These are phyloP conservation scores for Cladosporium sp. DNA, from an alignment of 2,329 filamentous ascomycete genomes.

Conservation along the genomic window DNA sequence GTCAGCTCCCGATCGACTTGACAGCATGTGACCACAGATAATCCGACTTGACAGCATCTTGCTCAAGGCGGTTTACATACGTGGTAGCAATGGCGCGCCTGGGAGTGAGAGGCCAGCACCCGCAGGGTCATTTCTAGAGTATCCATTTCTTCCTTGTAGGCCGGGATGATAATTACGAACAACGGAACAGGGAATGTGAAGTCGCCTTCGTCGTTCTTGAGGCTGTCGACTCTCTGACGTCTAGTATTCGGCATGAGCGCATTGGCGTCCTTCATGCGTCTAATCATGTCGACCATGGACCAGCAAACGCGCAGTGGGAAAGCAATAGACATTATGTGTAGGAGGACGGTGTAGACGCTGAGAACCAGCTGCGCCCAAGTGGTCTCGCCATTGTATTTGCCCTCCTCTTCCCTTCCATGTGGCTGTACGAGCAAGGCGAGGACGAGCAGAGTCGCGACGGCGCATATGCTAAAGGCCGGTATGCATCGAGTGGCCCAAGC, in stretches of 20 bases:
- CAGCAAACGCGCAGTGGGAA: constrained; percentile 62
- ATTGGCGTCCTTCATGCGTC: constrained; percentile 23
- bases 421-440: constrained; percentile 26
- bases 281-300: constrained; percentile 56
- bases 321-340: constrained; percentile 60
- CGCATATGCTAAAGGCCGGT: constrained; percentile 25
- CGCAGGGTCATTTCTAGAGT: constrained; percentile 65
- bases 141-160: constrained; percentile 69
- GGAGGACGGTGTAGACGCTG: constrained; percentile 56
- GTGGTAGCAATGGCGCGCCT: constrained; percentile 62
- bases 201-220: constrained; percentile 20
- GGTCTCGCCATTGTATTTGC: constrained; percentile 24
- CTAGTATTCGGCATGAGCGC: constrained; percentile 18
- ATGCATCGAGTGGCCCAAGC: constrained; percentile 27
- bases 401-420: constrained; percentile 22
- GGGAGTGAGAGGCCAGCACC: constrained; percentile 63
- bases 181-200: constrained; percentile 34
- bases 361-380: constrained; percentile 27
- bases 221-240: constrained; percentile 17
- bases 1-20: constrained; percentile 13
- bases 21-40: too few species aligned
- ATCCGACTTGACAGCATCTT: background rate
- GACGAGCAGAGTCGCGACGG: constrained; percentile 22
- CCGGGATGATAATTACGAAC: constrained; percentile 66
- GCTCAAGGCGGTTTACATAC: constrained; percentile 45